Conservation (phyloP, 73 alveolate genomes). For the Stentor roeselii region DNA sequence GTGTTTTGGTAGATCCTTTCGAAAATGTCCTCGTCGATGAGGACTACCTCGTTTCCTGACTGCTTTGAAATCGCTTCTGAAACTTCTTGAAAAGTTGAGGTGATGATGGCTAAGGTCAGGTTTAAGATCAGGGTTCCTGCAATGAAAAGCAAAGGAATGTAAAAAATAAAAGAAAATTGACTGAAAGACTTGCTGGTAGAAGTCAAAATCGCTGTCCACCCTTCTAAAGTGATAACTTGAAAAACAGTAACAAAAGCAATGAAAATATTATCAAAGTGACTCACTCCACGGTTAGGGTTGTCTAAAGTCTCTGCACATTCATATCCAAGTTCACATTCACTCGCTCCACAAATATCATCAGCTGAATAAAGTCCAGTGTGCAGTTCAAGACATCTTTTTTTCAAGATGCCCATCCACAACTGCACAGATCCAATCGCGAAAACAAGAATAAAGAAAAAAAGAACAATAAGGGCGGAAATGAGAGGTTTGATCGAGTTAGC, state of each 20-base stretch:
- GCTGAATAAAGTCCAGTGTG: constrained; percentile 54
- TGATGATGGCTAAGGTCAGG: constrained; percentile 55
- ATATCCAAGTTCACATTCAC: neutral
- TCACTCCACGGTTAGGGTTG: constrained; percentile 36
- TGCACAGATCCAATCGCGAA: constrained; percentile 90
- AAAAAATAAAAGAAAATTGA: constrained; percentile 23
- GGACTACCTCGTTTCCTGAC: neutral
- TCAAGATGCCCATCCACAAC: constrained; percentile 69
- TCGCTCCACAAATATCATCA: neutral
- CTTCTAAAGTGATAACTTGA: constrained; percentile 54
- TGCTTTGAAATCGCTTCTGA: neutral
- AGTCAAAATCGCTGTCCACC: constrained; percentile 54
- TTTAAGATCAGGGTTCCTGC: constrained; percentile 56
- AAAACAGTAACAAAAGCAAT: constrained; percentile 37
- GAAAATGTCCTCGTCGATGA: neutral
- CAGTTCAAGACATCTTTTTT: constrained; percentile 62
- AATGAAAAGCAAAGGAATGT: constrained; percentile 49
- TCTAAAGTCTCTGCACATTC: constrained; percentile 12
- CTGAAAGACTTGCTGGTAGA: constrained; percentile 26
- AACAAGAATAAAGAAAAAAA: constrained; percentile 74
- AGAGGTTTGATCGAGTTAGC: constrained; percentile 70
- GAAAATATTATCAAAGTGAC: constrained; percentile 46
- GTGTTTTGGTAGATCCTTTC: neutral
- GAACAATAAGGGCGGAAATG: constrained; percentile 68
- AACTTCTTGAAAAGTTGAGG: constrained; percentile 43